phyloP scores from a whole-genome alignment of 345 rosid species.

The Corchorus capsularis region DNA sequence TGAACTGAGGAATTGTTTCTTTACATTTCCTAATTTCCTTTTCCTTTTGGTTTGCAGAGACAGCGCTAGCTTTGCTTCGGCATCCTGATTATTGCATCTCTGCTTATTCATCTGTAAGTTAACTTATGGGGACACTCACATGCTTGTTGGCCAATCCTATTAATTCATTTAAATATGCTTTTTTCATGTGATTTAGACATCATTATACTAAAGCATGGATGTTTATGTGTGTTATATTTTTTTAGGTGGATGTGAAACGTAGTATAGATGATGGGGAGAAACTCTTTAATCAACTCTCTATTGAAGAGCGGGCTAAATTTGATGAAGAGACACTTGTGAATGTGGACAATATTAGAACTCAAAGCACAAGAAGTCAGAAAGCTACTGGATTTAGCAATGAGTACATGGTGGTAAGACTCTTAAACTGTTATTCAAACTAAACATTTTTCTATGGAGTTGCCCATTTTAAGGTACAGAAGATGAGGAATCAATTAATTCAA shows the following conservation, averaged over 20 bases:
- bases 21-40: too few relatives aligned
- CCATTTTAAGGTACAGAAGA: background rate
- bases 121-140: too few relatives aligned
- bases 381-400: slow-evolving; percentile 76
- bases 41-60: background rate
- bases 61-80: too few relatives aligned
- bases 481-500: slow-evolving; percentile 1
- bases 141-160: too few relatives aligned
- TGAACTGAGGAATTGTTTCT: background rate
- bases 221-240: slow-evolving; percentile 2
- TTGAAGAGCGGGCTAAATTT: slow-evolving; percentile 94
- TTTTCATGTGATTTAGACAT: background rate
- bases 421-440: background rate
- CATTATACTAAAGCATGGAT: background rate
- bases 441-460: background rate
- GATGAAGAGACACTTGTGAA: slow-evolving; percentile 95
- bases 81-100: too few relatives aligned
- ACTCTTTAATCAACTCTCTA: slow-evolving; percentile 88
- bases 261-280: slow-evolving; percentile 82
- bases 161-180: too few relatives aligned
- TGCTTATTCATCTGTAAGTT: too few relatives aligned
- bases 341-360: slow-evolving; percentile 73
- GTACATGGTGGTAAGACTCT: slow-evolving; percentile 77
- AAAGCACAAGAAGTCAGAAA: slow-evolving; percentile 55
- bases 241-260: slow-evolving; percentile 74